Evolutionary conservation across 2,329 filamentous ascomycete species (phyloP), one percentile per base, ranked within the genome.

Genomic region (Beauveria asiatica): DNA sequence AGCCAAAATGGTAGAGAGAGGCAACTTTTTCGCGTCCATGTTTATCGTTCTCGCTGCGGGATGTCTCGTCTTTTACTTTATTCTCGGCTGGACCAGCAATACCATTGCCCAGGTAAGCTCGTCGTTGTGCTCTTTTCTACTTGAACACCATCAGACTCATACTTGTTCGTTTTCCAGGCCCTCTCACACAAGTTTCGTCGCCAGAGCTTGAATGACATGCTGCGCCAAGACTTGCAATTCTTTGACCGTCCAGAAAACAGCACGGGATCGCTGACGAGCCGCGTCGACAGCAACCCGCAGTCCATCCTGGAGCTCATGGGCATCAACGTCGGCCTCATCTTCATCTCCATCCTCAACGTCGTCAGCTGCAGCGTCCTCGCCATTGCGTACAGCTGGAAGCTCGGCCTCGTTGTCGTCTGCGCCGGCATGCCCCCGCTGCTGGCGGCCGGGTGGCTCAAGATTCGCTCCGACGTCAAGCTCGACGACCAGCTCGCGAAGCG

Each of bases 21-120:
- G 79, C 9, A 75, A 84, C 65, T 83, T 83, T 64, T 83, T 74
- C 69, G 76, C 80, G 0, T 70, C 76, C 56, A 83, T 84, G 80
- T 83, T 83, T 62, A 76, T 81, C 49, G 72, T 82, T 1, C 65
- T 81, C 42, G 78, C 80, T 3, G 70, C 72, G 3, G 78, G 73
- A 3, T 71, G 73, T n/a, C 69, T 79, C 1, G 51, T 80, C 1
- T 70, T 73, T 10, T 83, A 83, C 64, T 74, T 74, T 50, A 50
- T 65, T 9, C 64, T 76, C 41, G 75, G 75, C 2, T 74, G 66
- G 60, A 50, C 67, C 2, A 71, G 73, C 16, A 77, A 75, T 59
- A 62, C 65, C 6, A 66, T 74, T 10, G 66, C 72, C 10, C 69
- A 70, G 63, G 67, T 67, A 59, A 33, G n/a, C 1, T 11, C 39